Conservation (phyloP, 305 asterid species). For the Coffea humblotiana region DNA sequence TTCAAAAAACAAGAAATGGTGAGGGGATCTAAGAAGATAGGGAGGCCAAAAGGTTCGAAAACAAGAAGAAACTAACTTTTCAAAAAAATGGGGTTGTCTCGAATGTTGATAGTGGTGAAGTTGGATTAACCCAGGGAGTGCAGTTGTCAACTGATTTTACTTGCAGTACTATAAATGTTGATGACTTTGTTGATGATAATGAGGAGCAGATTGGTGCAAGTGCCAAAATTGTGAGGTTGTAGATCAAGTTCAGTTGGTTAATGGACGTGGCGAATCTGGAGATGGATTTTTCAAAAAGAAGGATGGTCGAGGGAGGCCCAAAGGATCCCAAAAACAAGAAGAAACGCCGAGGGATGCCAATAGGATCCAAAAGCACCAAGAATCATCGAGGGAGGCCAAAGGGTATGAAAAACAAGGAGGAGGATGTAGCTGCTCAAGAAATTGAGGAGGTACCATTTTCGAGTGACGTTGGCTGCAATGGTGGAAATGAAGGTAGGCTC, state of each 20-base stretch:
- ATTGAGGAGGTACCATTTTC: neutral
- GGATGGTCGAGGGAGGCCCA: conserved; percentile 26
- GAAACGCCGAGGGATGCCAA: conserved; percentile 24
- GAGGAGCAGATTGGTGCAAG: neutral
- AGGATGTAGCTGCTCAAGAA: neutral
- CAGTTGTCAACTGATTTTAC: neutral
- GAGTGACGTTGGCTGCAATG: neutral
- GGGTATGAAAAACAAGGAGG: conserved; percentile 1
- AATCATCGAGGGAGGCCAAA: conserved; percentile 15
- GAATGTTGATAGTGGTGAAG: neutral
- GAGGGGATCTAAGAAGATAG: neutral
- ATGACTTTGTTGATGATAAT: conserved; percentile 13
- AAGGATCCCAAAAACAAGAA: conserved; percentile 26
- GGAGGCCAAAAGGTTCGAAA: conserved; percentile 22
- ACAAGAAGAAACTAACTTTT: conserved; percentile 8
- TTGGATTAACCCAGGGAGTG: neutral
- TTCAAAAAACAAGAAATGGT: neutral
- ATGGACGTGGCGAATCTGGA: conserved; percentile 7
- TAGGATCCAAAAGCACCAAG: conserved; percentile 23
- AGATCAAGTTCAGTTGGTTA: neutral
- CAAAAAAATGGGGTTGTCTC: conserved; percentile 4
- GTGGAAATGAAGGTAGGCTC: neutral
- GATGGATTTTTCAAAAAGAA: conserved; percentile 18
- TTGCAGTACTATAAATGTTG: neutral
- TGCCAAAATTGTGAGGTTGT: conserved; percentile 3